These are phyloP conservation scores for Capsicum chinense DNA, from an alignment of 257 asterid species.

Conservation along the genomic window DNA sequence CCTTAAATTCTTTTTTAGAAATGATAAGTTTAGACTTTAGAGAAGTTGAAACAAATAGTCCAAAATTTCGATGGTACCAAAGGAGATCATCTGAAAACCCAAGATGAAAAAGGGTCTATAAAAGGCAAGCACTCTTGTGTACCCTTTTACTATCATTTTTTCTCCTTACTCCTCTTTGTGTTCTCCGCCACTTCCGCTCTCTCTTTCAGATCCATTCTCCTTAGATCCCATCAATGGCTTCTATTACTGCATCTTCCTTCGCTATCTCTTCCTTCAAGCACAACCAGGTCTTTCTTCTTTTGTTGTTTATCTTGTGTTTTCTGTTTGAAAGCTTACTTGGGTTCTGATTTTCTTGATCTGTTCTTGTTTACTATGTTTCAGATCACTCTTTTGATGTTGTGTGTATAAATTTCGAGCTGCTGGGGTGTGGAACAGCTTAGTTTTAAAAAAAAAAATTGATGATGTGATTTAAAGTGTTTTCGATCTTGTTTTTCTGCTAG, in stretches of 20 bases:
- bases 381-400: not conserved
- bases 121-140: not conserved
- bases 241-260: constrained; percentile 58
- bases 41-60: not conserved
- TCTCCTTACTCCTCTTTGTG: constrained; percentile 46
- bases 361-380: not conserved
- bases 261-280: constrained; percentile 50
- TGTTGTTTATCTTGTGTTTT: no score
- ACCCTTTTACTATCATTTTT: not conserved
- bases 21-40: not conserved
- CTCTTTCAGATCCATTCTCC: constrained; percentile 42
- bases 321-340: no score
- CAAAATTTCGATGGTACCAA: constrained; percentile 9
- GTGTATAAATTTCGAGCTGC: not conserved
- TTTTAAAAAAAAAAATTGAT: not conserved
- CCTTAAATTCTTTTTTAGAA: no score
- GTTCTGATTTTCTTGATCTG: not conserved
- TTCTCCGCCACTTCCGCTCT: constrained; percentile 63
- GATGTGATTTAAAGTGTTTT: not conserved
- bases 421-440: not conserved
- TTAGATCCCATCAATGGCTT: constrained; percentile 58
- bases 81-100: constrained; percentile 20
- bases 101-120: not conserved
- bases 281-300: constrained; percentile 52
- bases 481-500: not conserved